These are phyloP conservation scores for Incumbomyces lentus DNA, from an alignment of 2,329 filamentous ascomycete genomes.

Conservation along the genomic window DNA sequence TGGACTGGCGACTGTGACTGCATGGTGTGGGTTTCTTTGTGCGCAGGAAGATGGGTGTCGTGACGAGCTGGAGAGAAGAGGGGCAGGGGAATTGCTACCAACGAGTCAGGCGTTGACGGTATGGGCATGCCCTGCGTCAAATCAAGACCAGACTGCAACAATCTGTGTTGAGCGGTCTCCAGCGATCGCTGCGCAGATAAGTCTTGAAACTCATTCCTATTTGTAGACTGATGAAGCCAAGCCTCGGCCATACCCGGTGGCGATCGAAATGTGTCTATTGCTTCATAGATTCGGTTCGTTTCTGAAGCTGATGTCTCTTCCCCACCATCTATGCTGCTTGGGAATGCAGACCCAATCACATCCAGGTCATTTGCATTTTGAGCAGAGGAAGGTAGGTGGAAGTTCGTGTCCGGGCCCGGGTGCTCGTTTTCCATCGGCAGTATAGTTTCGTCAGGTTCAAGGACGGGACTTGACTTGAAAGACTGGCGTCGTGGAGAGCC, in stretches of 20 bases:
- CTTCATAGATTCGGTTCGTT: too few relatives aligned
- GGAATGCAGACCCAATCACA: too few relatives aligned
- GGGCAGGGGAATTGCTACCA: conserved; percentile 15
- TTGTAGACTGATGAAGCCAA: too few relatives aligned
- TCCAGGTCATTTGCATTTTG: too few relatives aligned
- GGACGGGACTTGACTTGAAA: neutral
- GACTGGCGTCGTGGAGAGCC: conserved; percentile 11
- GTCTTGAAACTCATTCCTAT: too few relatives aligned
- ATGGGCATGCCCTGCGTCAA: conserved; percentile 4
- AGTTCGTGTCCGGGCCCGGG: too few relatives aligned
- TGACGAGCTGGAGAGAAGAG: conserved; percentile 11
- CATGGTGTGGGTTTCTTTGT: neutral
- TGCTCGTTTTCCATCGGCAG: neutral
- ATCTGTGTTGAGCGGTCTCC: too few relatives aligned
- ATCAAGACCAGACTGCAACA: neutral
- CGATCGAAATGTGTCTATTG: neutral
- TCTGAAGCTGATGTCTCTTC: neutral
- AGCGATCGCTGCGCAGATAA: too few relatives aligned
- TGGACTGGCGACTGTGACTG: conserved; percentile 1
- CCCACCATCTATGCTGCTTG: neutral
- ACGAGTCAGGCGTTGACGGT: conserved; percentile 2
- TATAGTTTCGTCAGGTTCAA: neutral
- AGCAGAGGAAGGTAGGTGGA: too few relatives aligned
- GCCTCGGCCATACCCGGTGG: neutral
- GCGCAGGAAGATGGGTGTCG: neutral